Base-by-base conservation (phyloP, 768 basidiomycete species). In the Panus rudis region DNA sequence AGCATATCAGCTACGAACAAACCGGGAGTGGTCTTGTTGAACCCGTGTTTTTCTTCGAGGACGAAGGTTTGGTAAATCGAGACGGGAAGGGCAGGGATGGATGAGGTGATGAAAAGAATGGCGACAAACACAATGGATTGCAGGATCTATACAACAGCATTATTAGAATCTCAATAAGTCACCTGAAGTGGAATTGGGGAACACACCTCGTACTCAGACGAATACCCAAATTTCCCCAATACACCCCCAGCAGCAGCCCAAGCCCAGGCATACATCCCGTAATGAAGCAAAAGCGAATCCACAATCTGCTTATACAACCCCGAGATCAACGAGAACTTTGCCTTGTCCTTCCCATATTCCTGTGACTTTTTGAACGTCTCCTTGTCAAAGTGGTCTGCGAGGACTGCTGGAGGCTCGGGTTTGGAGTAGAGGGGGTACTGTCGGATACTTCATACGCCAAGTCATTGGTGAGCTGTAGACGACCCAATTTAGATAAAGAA, bases 11-110 rank as follows among this genome's bases (percentile, higher is more conserved):
- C 65, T 41, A 92, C 59, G 62, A 89, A 98, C 3, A 93, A 67
- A 13, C 54, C 53, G 1, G 78, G 76, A 0, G 92, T 89, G 4
- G 81, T 92, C 67, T 98, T 96, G 75, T 98, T 99, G 73, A 97
- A 98, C 1, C 93, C 93, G 51, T 96, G 91, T 51, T 83, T 85
- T 59, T 94, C 85, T 64, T 98, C 96, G 28, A 98, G 71, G 4
- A 92, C 85, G 58, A 99, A 99, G 3, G 91, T 96, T 47, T 80
- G 75, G 67, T 96, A 97, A 19, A 83, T 69, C 24, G 76, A 79
- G 31, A 91, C 67, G 16, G 94, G 92, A 10, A 92, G 67, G 6
- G 75, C 68, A 2, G 90, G 80, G 22, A 88, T 59, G 0, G 79
- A 73, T 2, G 84, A 83, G 30, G 79, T 42, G 45, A 85, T 60